A percentile compares a stretch with the other conserved stretches of the same genome.
Evolutionary conservation across 1,284 basidiomycete genomes (phyloP).

Genomic region (Porodaedalea pini): DNA sequence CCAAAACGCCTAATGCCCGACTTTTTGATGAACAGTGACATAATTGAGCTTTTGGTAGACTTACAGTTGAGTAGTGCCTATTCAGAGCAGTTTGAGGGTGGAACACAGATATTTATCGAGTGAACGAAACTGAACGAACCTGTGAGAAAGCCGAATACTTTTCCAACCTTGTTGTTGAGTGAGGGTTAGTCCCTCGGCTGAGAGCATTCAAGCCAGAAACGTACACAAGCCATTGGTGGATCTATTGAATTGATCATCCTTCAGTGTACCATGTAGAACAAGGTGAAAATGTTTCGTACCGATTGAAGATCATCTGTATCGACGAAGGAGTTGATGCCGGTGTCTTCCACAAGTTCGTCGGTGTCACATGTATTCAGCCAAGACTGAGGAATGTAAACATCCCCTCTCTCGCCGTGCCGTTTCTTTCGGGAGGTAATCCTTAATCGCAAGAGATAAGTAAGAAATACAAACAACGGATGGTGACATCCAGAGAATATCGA

Average conservation of each 20-base stretch:
- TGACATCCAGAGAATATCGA: neutral
- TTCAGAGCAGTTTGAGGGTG: neutral
- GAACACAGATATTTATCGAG: too few relatives aligned
- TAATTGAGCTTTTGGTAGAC: conserved; percentile 18
- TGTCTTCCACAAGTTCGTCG: neutral
- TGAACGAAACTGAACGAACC: conserved; percentile 5
- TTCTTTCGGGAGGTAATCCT: conserved; percentile 21
- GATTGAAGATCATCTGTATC: conserved; percentile 42
- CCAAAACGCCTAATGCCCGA: conserved; percentile 37
- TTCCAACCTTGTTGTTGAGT: conserved; percentile 43
- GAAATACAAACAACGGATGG: neutral
- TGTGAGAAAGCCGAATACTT: conserved; percentile 65
- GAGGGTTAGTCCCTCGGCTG: neutral
- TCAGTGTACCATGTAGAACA: neutral
- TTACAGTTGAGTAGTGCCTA: conserved; percentile 53
- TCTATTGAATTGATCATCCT: conserved; percentile 35
- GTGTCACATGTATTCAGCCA: conserved; percentile 14
- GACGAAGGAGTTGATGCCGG: conserved; percentile 27
- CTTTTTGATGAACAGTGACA: neutral
- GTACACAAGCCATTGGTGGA: conserved; percentile 56
- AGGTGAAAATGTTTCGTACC: conserved; percentile 29
- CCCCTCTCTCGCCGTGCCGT: conserved; percentile 14
- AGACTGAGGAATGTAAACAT: conserved; percentile 21
- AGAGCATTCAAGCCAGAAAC: conserved; percentile 22
- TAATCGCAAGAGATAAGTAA: neutral